Evolutionary conservation across 768 basidiomycete species (phyloP), one percentile per base, ranked within the genome.

Genomic region (Hortiboletus campestris): DNA sequence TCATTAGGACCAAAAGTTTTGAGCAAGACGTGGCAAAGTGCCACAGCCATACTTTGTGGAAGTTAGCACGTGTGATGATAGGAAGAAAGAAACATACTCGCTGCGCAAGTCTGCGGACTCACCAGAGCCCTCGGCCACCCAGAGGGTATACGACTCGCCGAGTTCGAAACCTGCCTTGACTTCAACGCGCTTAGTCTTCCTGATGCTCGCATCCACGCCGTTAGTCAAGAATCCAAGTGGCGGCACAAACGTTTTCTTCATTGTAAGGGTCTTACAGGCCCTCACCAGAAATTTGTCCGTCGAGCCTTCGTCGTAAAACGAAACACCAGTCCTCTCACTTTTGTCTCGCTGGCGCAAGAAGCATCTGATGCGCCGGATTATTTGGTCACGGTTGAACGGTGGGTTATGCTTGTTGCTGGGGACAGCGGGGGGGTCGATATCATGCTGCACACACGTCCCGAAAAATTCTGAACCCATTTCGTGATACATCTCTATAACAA

Each of bases 291-390:
- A 44, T 1, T 38, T 19, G n/a, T n/a, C 11, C 10, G 22, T 39
- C 4, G 32, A 17, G 17, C 5, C 31, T 17, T 29, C 17, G 2
- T 20, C 13, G 36, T 48, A 34, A 25, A 59, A 63, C n/a, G 35
- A 51, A 34, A 34, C 22, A 17, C 19, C 40, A 2, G 20, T 31
- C 41, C 43, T 63, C 36, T 19, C 40, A 14, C 34, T 39, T 3
- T 43, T 25, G 32, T 63, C 61, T 29, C 61, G 61, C 46, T 51
- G 49, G 7, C 40, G 31, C 57, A 63, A 53, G 17, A 62, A 62
- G 17, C 28, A 58, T 14, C 7, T 43, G n/a, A 58, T 40, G 6
- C 60, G 36, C 36, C 29, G 61, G n/a, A 53, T 42, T 28, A 63
- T 14, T 44, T 41, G 34, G 2, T 46, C 45, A 3, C 19, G 51